Conservation (phyloP, 2,329 filamentous ascomycete species). For the Aspergillus fumigatiaffinis region DNA sequence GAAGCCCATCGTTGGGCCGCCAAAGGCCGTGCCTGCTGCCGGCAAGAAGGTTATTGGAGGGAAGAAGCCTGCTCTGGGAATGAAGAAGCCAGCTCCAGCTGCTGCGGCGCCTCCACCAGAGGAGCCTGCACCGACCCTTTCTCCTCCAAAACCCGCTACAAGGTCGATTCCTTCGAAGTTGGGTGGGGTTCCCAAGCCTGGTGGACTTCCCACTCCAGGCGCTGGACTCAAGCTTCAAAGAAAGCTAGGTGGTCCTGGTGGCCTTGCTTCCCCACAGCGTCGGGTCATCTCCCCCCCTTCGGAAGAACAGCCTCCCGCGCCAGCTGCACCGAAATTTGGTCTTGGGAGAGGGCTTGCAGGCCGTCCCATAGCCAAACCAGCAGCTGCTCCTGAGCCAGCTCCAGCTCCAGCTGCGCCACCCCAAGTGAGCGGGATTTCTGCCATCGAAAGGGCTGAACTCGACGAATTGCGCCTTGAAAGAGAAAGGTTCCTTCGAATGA, state of each 20-base stretch:
- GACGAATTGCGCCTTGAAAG: constrained; percentile 83
- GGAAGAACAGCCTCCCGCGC: constrained; percentile 42
- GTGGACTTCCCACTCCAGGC: constrained; percentile 39
- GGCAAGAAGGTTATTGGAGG: constrained; percentile 53
- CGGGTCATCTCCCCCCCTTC: constrained; percentile 43
- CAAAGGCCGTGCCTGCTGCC: constrained; percentile 55
- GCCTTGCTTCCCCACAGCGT: constrained; percentile 39
- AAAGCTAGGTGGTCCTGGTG: constrained; percentile 41
- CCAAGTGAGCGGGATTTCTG: constrained; percentile 62
- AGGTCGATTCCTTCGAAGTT: constrained; percentile 45
- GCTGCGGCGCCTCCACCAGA: constrained; percentile 50
- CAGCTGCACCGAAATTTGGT: constrained; percentile 53
- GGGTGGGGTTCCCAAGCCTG: constrained; percentile 40
- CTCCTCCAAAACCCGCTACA: constrained; percentile 44
- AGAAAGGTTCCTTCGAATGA: constrained; percentile 68
- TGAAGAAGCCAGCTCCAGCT: constrained; percentile 48
- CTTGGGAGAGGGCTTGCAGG: constrained; percentile 76
- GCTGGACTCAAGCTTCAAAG: constrained; percentile 42
- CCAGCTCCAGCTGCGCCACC: constrained; percentile 53
- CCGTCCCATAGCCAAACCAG: constrained; percentile 76
- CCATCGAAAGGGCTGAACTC: constrained; percentile 85
- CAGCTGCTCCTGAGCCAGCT: constrained; percentile 38
- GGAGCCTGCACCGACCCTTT: constrained; percentile 49
- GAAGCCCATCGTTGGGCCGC: constrained; percentile 64
- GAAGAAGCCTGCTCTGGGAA: constrained; percentile 49